Percentiles rank a stretch among this genome's conserved stretches.
Conservation (phyloP, 2,329 filamentous ascomycete genomes). For the Claviceps purpurea region DNA sequence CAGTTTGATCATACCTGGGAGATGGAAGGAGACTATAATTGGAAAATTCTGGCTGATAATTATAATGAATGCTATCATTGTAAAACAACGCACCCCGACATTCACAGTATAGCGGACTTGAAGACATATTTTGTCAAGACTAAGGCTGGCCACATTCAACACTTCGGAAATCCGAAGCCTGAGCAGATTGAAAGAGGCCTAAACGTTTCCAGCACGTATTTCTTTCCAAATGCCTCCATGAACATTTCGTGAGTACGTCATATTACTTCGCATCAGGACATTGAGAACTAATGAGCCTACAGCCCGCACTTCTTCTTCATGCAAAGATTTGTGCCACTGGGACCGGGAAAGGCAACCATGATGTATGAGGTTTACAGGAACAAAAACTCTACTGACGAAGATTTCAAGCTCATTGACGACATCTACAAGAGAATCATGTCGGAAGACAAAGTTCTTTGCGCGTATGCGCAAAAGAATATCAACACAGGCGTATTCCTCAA, state of each 20-base stretch:
- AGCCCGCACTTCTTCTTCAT: constrained; percentile 52
- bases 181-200: constrained; percentile 36
- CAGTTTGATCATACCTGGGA: constrained; percentile 44
- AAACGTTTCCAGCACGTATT: constrained; percentile 32
- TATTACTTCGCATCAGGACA: not conserved
- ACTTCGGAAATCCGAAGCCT: constrained; percentile 31
- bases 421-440: constrained; percentile 52
- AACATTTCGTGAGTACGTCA: constrained; percentile 33
- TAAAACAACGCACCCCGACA: constrained; percentile 43
- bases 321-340: constrained; percentile 45
- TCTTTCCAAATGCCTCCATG: constrained; percentile 36
- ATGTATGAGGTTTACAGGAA: constrained; percentile 51
- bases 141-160: constrained; percentile 34
- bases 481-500: constrained; percentile 48
- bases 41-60: constrained; percentile 49
- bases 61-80: constrained; percentile 57
- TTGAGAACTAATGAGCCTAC: not conserved
- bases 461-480: constrained; percentile 45
- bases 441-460: constrained; percentile 51
- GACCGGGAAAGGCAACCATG: constrained; percentile 38
- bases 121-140: constrained; percentile 39
- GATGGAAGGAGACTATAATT: constrained; percentile 44
- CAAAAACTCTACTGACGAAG: constrained; percentile 43
- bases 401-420: constrained; percentile 41
- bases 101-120: constrained; percentile 42